Base-by-base conservation (phyloP, 129 eudicot genomes). In the Arctium lappa region DNA sequence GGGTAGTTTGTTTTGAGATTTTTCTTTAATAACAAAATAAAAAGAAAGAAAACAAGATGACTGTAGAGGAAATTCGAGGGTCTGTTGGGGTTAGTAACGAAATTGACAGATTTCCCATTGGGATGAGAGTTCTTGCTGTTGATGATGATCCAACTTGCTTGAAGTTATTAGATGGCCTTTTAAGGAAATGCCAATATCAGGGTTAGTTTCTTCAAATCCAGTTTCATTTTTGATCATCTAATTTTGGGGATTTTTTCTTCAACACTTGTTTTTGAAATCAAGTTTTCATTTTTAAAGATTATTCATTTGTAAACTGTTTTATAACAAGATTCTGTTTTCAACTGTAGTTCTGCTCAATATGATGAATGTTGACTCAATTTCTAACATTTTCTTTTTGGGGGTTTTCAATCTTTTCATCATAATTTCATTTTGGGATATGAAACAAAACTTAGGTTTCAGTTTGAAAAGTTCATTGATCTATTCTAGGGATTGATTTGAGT, bases 61-160 rank as follows among this genome's bases (percentile, higher is more conserved):
- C 89, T 79, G 94, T 91, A n/a, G 98, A 91, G 83, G 97, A 88
- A 87, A 83, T 85, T 62, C 83, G 82, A 70, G 89, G 90, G 68
- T 50, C 86, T 75, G 79, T 80, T 77, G 62, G 84, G 73, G 86
- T 82, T 83, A 62, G 16, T 36, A 86, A 79, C 80, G 89, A 87
- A 76, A 72, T 68, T 81, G 98, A 91, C 66, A 88, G 88, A 63
- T 94, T 94, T 83, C 98, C 98, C 13, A 88, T 88, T 74, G 98
- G 98, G 74, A 87, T 94, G 94, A 88, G 97, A 76, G 98, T 94
- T 90, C 98, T 94, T 94, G 98, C 98, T 69, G 98, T 94, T 79
- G 98, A 94, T 86, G 98, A 94, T 87, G 94, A 94, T 88, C 90
- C 88, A 10, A 91, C 88, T 84, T 94, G 98, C 81, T 88, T 94